Conservation (phyloP, 768 basidiomycete species). For the Termitomyces sp. region DNA sequence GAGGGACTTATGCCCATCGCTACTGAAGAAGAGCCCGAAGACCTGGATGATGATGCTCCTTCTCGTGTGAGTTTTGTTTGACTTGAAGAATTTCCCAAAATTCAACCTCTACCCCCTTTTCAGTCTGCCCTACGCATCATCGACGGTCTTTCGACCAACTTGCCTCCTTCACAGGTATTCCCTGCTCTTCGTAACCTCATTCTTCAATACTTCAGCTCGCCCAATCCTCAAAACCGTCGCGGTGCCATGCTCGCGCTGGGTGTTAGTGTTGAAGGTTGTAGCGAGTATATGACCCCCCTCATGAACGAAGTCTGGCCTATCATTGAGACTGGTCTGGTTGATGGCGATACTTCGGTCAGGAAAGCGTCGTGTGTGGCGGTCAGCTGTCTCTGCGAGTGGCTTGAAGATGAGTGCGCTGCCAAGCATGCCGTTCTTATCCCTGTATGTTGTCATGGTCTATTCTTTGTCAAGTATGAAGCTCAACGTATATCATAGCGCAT, state of each 20-base stretch:
- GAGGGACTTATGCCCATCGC: conserved; percentile 92
- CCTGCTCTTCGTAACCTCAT: conserved; percentile 83
- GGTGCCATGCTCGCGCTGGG: conserved; percentile 95
- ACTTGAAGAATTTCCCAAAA: neutral
- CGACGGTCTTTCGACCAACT: conserved; percentile 85
- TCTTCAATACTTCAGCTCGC: conserved; percentile 78
- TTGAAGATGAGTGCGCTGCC: conserved; percentile 86
- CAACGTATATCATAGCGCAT: conserved; percentile 55
- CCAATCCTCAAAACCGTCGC: conserved; percentile 77
- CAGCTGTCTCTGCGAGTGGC: conserved; percentile 95
- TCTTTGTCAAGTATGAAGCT: neutral
- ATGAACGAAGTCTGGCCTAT: conserved; percentile 93
- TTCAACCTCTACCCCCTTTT: neutral
- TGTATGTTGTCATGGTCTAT: conserved; percentile 38
- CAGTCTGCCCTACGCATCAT: conserved; percentile 93
- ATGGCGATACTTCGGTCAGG: conserved; percentile 79
- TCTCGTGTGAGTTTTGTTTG: conserved; percentile 62
- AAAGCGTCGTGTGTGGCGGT: conserved; percentile 96
- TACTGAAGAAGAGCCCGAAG: conserved; percentile 90
- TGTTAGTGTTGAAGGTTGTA: conserved; percentile 95
- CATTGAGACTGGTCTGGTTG: conserved; percentile 83
- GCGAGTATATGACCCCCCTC: conserved; percentile 94
- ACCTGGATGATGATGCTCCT: conserved; percentile 90
- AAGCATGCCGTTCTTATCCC: conserved; percentile 86
- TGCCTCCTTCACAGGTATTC: conserved; percentile 96